Base-by-base conservation (phyloP, 2,329 filamentous ascomycete genomes). In the Cladosporium sp. region DNA sequence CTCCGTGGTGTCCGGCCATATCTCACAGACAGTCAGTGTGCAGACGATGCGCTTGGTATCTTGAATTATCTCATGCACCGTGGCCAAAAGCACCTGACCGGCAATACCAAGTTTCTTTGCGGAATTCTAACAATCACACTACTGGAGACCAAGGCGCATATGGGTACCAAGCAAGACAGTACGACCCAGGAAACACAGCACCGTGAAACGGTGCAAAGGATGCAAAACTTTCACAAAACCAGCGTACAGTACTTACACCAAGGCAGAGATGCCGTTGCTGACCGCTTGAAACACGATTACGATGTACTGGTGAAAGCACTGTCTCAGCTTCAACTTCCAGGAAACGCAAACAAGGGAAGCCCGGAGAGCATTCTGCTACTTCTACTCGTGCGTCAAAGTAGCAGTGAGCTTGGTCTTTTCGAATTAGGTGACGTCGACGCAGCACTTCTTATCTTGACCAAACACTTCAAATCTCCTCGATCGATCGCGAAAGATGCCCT, bases 181-280 rank as follows among this genome's bases (percentile, higher is more conserved):
- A 92, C 86, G 3, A 92, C 88, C 0, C 88, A 95, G 59, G 88
- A 94, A 63, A 88, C 79, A 52, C 88, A 95, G 59, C 86, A 92
- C 65, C 79, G 79, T 56, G 78, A 79, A 5, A 95, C 89, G 0
- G 82, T 90, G 73, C 80, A 75, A 53, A 92, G 86, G 60, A 85
- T 88, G 6, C 78, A 84, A 53, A 70, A 67, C 1, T 97, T 98
- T 59, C 84, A 91, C 58, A 66, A 72, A 9, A 97, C 91, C 90
- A 80, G 97, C 43, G 78, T 79, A 7, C 72, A 78, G 40, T 90
- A 86, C 57, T 73, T 96, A 3, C 71, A 78, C 67, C 71, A 13
- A 15, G 32, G 20, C 36, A 50, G 7, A 30, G 22, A n/a, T 43
- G 52, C 4, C 15, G 22, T 41, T 12, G 22, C 3, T 7, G 12